These are phyloP conservation scores for Omphalotus olearius DNA, from an alignment of 1,284 basidiomycete species.

Conservation along the genomic window DNA sequence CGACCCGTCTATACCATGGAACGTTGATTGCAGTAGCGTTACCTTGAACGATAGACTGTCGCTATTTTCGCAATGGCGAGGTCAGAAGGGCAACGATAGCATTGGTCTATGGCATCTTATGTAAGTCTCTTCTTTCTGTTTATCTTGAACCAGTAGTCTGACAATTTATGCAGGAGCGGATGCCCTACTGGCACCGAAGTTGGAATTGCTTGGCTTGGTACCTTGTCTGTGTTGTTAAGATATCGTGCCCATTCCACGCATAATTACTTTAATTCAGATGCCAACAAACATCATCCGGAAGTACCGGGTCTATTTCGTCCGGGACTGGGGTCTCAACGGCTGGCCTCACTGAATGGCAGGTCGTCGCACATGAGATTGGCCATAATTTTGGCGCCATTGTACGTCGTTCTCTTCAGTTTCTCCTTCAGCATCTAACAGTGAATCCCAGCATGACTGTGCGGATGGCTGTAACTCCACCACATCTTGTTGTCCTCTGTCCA, in stretches of 20 bases:
- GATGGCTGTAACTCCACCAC: slow-evolving; percentile 53
- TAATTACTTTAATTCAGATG: slow-evolving; percentile 34
- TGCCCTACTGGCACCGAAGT: slow-evolving; percentile 84
- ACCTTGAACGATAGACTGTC: slow-evolving; percentile 69
- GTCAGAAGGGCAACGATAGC: slow-evolving; percentile 63
- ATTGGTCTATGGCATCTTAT: slow-evolving; percentile 89
- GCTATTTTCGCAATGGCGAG: slow-evolving; percentile 82
- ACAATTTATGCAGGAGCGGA: slow-evolving; percentile 43
- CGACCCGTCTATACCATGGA: slow-evolving; percentile 50
- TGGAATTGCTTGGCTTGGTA: slow-evolving; percentile 88
- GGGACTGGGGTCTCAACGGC: slow-evolving; percentile 85
- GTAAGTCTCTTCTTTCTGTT: slow-evolving; percentile 18
- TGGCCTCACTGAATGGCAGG: slow-evolving; percentile 73
- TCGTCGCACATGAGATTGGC: slow-evolving; percentile 86
- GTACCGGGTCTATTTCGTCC: slow-evolving; percentile 54
- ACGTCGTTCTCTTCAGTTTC: slow-evolving; percentile 27
- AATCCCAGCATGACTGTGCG: slow-evolving; percentile 46
- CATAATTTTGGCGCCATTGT: slow-evolving; percentile 93
- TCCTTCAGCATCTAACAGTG: slow-evolving; percentile 2
- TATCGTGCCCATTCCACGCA: too few relatives aligned
- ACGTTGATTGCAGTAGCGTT: slow-evolving; percentile 45
- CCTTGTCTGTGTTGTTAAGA: slow-evolving; percentile 41
- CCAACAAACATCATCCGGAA: slow-evolving; percentile 47
- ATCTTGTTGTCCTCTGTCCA: slow-evolving; percentile 72
- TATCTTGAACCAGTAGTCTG: neutral